These are phyloP conservation scores for Fusarium sp. DNA, from an alignment of 2,329 filamentous ascomycete species.

Conservation along the genomic window DNA sequence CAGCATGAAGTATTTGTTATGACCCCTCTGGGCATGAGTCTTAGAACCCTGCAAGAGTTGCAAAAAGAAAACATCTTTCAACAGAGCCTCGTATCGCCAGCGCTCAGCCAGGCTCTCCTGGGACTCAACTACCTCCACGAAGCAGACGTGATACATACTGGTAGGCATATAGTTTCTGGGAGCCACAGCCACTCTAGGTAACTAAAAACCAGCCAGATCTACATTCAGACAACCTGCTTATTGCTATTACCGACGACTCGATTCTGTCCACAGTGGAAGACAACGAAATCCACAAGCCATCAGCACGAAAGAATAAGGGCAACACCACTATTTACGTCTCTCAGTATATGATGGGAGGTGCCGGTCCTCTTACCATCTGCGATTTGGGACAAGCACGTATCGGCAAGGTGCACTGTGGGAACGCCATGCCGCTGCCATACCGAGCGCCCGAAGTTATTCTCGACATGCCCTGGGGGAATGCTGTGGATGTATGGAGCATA, in stretches of 20 bases:
- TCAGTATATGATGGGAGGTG: constrained; percentile 47
- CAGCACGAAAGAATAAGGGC: constrained; percentile 46
- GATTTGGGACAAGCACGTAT: constrained; percentile 54
- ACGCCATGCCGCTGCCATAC: constrained; percentile 47
- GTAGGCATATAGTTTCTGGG: constrained; percentile 14
- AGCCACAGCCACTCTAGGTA: too few species aligned
- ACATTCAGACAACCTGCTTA: constrained; percentile 52
- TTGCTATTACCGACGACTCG: constrained; percentile 48
- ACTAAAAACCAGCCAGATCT: constrained; percentile 44
- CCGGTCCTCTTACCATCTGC: constrained; percentile 47
- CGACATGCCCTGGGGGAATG: constrained; percentile 49
- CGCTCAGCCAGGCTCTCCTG: constrained; percentile 40
- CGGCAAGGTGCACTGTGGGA: constrained; percentile 37
- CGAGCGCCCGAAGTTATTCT: constrained; percentile 54
- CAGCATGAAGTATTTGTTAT: constrained; percentile 51
- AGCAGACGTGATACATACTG: constrained; percentile 45
- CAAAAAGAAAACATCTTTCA: constrained; percentile 44
- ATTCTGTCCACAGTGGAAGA: constrained; percentile 48
- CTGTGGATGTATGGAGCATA: constrained; percentile 52
- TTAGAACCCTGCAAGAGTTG: constrained; percentile 50
- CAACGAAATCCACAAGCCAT: constrained; percentile 47
- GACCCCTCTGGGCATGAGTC: constrained; percentile 52
- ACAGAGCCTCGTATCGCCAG: constrained; percentile 39
- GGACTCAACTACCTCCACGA: constrained; percentile 45
- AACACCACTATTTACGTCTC: constrained; percentile 49